Evolutionary conservation across 2,329 filamentous ascomycete species (phyloP).

Genomic region (Diaporthe longicolla): DNA sequence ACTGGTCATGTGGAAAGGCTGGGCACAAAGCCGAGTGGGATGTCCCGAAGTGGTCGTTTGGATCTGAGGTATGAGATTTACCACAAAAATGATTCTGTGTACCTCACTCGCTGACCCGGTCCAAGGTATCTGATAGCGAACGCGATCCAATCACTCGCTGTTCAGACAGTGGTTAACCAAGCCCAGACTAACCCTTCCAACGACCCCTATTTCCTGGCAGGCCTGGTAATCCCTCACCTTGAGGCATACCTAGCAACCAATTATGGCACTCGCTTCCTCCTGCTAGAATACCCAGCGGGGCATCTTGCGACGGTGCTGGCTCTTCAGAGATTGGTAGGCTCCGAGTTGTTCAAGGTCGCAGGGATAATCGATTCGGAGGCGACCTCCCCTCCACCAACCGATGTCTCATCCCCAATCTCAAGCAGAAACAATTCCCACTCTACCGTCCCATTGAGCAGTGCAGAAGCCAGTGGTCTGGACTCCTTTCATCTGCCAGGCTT

Average conservation of each 20-base stretch:
- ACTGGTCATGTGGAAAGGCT: constrained; percentile 68
- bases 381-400: constrained; percentile 29
- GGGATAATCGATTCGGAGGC: constrained; percentile 66
- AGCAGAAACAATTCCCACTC: constrained; percentile 16
- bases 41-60: constrained; percentile 68
- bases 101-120: not conserved
- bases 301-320: constrained; percentile 71
- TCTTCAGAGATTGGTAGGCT: constrained; percentile 70
- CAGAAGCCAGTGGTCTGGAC: constrained; percentile 32
- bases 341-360: constrained; percentile 70
- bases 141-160: constrained; percentile 71
- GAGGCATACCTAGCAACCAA: constrained; percentile 71
- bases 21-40: constrained; percentile 64
- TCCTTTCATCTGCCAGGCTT: constrained; percentile 29
- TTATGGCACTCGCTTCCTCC: constrained; percentile 66
- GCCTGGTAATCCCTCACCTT: constrained; percentile 71
- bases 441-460: constrained; percentile 12
- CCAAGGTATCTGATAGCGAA: constrained; percentile 71
- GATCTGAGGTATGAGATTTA: constrained; percentile 65
- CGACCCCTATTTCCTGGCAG: constrained; percentile 68
- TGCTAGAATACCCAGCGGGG: constrained; percentile 71
- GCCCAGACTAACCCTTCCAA: constrained; percentile 68
- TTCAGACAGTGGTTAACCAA: constrained; percentile 64
- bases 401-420: constrained; percentile 5
- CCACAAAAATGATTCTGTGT: not conserved